Percentiles rank a stretch among this genome's conserved stretches.
phyloP scores from a whole-genome alignment of 306 rosid genomes.

The Vachellia pachyceras region DNA sequence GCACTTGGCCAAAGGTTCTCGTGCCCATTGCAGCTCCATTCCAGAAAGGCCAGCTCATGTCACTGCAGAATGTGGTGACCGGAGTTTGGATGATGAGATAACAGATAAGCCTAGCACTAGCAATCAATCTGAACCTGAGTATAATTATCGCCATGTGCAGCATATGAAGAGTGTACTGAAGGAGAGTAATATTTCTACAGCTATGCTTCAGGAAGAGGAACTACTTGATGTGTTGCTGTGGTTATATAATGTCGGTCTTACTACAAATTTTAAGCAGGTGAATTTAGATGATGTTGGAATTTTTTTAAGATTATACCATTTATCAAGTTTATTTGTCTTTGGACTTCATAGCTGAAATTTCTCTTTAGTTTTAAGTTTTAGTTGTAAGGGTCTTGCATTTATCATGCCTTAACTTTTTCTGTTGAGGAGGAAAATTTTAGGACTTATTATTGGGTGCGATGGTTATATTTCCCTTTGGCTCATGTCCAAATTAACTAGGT shows the following conservation, averaged over 20 bases:
- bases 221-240: conserved; percentile 82
- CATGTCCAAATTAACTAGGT: conserved; percentile 16
- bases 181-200: conserved; percentile 73
- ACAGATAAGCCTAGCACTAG: conserved; percentile 92
- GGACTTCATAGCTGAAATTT: background rate
- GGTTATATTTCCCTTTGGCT: background rate
- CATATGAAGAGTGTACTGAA: conserved; percentile 63
- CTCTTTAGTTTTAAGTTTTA: conserved; percentile 25
- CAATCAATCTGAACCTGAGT: conserved; percentile 83
- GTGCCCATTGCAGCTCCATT: conserved; percentile 67
- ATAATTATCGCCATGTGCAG: conserved; percentile 58
- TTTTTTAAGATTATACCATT: background rate
- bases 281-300: conserved; percentile 30
- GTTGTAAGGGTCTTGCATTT: conserved; percentile 27
- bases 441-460: conserved; percentile 19
- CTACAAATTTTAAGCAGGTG: conserved; percentile 94
- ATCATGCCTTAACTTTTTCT: conserved; percentile 4
- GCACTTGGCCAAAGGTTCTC: conserved; percentile 68
- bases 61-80: conserved; percentile 80
- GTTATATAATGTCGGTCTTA: conserved; percentile 90
- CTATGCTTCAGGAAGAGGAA: conserved; percentile 84
- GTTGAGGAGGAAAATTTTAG: conserved; percentile 28
- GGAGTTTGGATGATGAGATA: conserved; percentile 81
- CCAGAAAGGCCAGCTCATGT: conserved; percentile 90
- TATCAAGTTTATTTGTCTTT: background rate